Percentiles rank a stretch among this genome's conserved stretches.
phyloP scores from a whole-genome alignment of 139 green algal species.

The Chlamydomonas schloesseri region DNA sequence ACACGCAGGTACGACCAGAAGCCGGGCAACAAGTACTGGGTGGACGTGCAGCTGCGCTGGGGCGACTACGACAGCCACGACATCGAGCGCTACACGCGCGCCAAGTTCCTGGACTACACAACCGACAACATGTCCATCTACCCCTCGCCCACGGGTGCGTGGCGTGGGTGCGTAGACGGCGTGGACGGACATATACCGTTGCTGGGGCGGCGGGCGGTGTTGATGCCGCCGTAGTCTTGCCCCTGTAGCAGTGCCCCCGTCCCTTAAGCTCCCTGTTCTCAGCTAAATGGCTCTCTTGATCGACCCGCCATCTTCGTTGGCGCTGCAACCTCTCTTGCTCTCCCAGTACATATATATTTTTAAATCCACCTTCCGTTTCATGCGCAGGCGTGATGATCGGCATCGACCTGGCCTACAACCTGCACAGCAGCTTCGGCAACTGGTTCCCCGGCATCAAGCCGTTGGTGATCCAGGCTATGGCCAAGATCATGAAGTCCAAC shows the following conservation, averaged over 20 bases:
- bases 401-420: slow-evolving; percentile 99
- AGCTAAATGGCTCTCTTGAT: too few relatives aligned
- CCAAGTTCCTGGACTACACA: slow-evolving; percentile 99
- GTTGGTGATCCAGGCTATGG: slow-evolving; percentile 93
- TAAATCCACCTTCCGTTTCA: too few relatives aligned
- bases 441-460: slow-evolving; percentile 99
- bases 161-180: too few relatives aligned
- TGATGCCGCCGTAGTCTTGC: too few relatives aligned
- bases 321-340: too few relatives aligned
- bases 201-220: too few relatives aligned
- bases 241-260: too few relatives aligned
- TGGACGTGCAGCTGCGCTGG: slow-evolving; percentile 96
- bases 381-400: slow-evolving; percentile 95
- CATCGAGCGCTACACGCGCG: slow-evolving; percentile 98
- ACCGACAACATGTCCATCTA: slow-evolving; percentile 99
- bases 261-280: too few relatives aligned
- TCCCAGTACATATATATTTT: too few relatives aligned
- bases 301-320: too few relatives aligned
- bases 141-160: slow-evolving; percentile 86
- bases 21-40: slow-evolving; percentile 99
- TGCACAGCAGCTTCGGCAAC: slow-evolving; percentile 97
- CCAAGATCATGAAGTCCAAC: slow-evolving; percentile 99
- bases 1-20: slow-evolving; percentile 84
- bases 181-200: too few relatives aligned
- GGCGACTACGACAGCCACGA: slow-evolving; percentile 99